Evolutionary conservation across 805 yeast species (phyloP), one percentile per base, ranked within the genome.

Genomic region (Wickerhamiella domercqiae): DNA sequence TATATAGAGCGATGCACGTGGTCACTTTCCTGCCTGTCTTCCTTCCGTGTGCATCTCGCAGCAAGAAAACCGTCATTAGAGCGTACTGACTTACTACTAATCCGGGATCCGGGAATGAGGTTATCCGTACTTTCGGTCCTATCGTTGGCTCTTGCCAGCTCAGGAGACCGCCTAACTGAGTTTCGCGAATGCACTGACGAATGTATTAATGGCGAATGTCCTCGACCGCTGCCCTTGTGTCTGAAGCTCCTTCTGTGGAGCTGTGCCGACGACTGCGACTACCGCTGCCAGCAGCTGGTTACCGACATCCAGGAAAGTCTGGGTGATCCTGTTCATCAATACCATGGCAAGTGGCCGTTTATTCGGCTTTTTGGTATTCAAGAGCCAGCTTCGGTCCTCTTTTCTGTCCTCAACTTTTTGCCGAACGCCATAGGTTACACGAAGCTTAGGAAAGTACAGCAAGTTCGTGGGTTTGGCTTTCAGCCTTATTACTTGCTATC

Each of bases 261-360:
- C 40, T 82, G 94, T 53, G 58, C 58, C 2, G 68, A 75, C 21
- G 75, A 90, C 52, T 90, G 98, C 59, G 97, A 90, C 58, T 90
- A 90, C 56, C 78, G 75, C 48, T 90, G 98, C 55, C 97, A 90
- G 56, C 74, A 83, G 39, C 53, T 71, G 6, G 62, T 87, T 32
- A 84, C 94, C 0, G 50, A 52, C 15, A 32, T 16, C 2, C 61
- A 68, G 28, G 63, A 94, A 17, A 57, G 60, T 13, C 46, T 40
- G 0, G 63, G 66, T n/a, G 64, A 68, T 41, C 75, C 73, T 39
- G 61, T 82, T 0, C 67, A 67, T 29, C 98, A 90, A 55, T 90
- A 82, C 59, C 95, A 90, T 56, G 98, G 98, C 0, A 90, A 90
- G 60, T 90, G 98, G 98, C 97, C 97, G 2, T 90, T 90, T 51